Base-by-base conservation (phyloP, 169 alveolate species). In the Plasmodium malariae region DNA sequence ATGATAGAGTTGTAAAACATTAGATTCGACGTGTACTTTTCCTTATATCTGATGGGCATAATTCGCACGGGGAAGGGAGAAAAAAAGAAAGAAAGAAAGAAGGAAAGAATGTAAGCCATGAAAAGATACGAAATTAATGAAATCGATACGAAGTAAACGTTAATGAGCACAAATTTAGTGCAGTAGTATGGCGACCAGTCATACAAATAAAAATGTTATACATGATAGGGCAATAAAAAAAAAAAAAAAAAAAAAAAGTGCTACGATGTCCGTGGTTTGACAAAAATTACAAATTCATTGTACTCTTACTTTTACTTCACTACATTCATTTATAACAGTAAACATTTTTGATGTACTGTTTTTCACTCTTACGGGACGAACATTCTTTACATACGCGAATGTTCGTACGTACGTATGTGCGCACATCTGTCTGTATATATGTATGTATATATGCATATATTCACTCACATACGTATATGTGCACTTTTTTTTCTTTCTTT, bases 1-100 rank as follows among this genome's bases (percentile, higher is more conserved):
- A 80, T 80, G 24, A 80, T 68, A 28, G 90, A 80, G 45, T 80
- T 80, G 49, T 80, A 80, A 70, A 80, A 80, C 90, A 80, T 80
- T 36, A 80, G 49, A 60, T 80, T 80, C 7, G 90, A 80, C 1
- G 90, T 80, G 34, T 80, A 80, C 36, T 80, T 80, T 67, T 80
- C 90, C n/a, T 80, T 80, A 62, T 80, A 80, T 17, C 90, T 80
- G 45, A 5, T 43, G 28, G n/a, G 28, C 7, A 26, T 67, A 17
- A 3, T 19, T 32, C 2, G 12, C 1, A 55, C 6, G 48, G 17
- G 62, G 43, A 24, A 26, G 28, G 12, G 0, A 7, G 12, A 55
- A 55, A 4, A 37, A 37, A 62, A 37, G 19, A 30, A 21, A 60
- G 24, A 55, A 55, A 43, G 37, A 24, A 14, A 9, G 5, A 21